Percentiles rank a stretch among this genome's conserved stretches.
Conservation (phyloP, 148 eudicot species). For the Hydrangea macrophylla region DNA sequence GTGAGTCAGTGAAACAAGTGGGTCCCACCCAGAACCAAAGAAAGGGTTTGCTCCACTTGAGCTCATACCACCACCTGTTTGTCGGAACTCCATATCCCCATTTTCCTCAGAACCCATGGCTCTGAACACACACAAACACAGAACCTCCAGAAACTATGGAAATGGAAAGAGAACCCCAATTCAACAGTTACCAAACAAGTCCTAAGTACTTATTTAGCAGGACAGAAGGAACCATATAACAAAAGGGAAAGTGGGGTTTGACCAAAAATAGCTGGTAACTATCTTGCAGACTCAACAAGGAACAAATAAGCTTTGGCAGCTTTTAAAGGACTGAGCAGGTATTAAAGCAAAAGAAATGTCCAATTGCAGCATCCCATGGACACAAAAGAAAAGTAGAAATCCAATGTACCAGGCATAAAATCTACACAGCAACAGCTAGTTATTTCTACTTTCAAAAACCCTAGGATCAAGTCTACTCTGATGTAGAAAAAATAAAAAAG, state of each 20-base stretch:
- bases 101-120: slow-evolving; percentile 67
- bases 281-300: slow-evolving; percentile 90
- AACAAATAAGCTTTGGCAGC: slow-evolving; percentile 78
- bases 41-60: slow-evolving; percentile 23
- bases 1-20: slow-evolving; percentile 53
- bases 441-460: slow-evolving; percentile 30
- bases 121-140: slow-evolving; percentile 37
- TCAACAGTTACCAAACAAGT: slow-evolving; percentile 35
- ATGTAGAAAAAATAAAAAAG: slow-evolving; percentile 30
- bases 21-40: slow-evolving; percentile 70
- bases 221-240: slow-evolving; percentile 26
- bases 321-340: slow-evolving; percentile 55
- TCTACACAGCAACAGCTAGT: slow-evolving; percentile 33
- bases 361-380: slow-evolving; percentile 50
- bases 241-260: slow-evolving; percentile 59
- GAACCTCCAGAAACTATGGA: slow-evolving; percentile 28
- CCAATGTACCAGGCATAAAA: slow-evolving; percentile 65
- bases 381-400: slow-evolving; percentile 43
- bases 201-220: slow-evolving; percentile 15
- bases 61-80: slow-evolving; percentile 32
- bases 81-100: slow-evolving; percentile 56
- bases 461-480: slow-evolving; percentile 40
- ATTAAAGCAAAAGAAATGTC: slow-evolving; percentile 64
- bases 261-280: slow-evolving; percentile 54
- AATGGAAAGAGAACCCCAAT: slow-evolving; percentile 29